Conservation (phyloP, 2,329 filamentous ascomycete genomes). For the Aspergillus nomiae region DNA sequence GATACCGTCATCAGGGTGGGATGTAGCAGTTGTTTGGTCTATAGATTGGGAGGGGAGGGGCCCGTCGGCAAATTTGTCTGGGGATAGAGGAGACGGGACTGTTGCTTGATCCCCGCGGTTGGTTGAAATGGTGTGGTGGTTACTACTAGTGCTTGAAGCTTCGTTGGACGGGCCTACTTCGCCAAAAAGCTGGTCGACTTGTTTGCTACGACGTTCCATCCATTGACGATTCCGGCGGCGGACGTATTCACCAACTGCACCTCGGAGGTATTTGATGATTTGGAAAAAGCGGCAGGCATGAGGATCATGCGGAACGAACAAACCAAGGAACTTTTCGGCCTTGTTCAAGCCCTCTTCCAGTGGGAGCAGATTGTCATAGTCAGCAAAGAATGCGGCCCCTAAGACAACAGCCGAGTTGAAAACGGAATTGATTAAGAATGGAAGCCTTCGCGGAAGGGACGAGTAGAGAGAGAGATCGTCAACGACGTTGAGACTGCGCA, state of each 20-base stretch:
- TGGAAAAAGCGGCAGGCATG: slow-evolving; percentile 39
- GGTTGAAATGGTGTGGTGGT: slow-evolving; percentile 7
- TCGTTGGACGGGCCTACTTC: slow-evolving; percentile 29
- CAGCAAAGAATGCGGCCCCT: slow-evolving; percentile 49
- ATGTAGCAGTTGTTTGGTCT: slow-evolving; percentile 9
- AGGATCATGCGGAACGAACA: slow-evolving; percentile 39
- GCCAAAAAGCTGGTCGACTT: slow-evolving; percentile 47
- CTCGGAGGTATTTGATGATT: slow-evolving; percentile 44
- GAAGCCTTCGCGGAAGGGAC: slow-evolving; percentile 45
- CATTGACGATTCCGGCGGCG: slow-evolving; percentile 40
- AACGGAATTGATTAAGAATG: slow-evolving; percentile 50
- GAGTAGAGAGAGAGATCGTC: slow-evolving; percentile 37
- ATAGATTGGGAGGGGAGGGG: slow-evolving; percentile 19
- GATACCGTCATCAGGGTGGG: slow-evolving; percentile 25
- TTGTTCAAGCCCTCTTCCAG: slow-evolving; percentile 37
- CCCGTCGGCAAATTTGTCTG: slow-evolving; percentile 21
- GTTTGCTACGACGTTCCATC: slow-evolving; percentile 41
- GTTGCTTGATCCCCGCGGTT: slow-evolving; percentile 12
- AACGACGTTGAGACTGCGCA: slow-evolving; percentile 44
- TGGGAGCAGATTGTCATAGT: slow-evolving; percentile 44
- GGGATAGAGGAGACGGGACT: slow-evolving; percentile 27
- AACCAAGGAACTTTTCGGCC: slow-evolving; percentile 35
- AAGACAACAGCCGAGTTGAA: slow-evolving; percentile 50
- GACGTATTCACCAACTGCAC: slow-evolving; percentile 40
- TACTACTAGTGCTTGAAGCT: not conserved